Percentiles rank a stretch among this genome's conserved stretches.
These are phyloP conservation scores for Chionographis japonica DNA, from an alignment of 106 monocot species.

Conservation along the genomic window DNA sequence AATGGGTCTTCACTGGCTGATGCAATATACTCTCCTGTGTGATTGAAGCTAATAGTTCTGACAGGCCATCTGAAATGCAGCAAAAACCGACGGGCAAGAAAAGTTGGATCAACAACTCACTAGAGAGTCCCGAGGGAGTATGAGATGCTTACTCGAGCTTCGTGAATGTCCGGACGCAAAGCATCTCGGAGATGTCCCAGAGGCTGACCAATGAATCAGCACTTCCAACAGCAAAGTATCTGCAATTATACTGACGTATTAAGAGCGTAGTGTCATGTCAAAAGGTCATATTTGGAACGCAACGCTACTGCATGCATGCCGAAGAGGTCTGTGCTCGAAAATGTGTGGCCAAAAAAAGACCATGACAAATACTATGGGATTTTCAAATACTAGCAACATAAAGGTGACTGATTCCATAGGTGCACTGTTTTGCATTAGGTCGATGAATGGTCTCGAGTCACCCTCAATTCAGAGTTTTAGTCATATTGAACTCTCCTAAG, in stretches of 20 bases:
- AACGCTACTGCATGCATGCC: too few species aligned
- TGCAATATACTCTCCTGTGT: conserved; percentile 93
- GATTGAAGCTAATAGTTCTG: conserved; percentile 87
- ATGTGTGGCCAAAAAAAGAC: too few species aligned
- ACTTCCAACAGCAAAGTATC: conserved; percentile 99
- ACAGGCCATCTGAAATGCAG: conserved; percentile 80
- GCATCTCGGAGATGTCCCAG: conserved; percentile 86
- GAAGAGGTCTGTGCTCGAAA: too few species aligned
- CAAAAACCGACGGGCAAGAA: background rate
- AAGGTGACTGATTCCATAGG: too few species aligned
- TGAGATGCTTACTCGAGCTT: conserved; percentile 75
- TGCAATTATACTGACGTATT: conserved; percentile 19
- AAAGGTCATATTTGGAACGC: too few species aligned
- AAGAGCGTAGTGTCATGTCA: too few species aligned
- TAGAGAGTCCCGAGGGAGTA: background rate
- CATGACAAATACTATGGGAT: too few species aligned
- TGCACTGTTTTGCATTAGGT: too few species aligned
- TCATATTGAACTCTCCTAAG: too few species aligned
- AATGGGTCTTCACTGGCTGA: conserved; percentile 94
- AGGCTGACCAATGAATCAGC: conserved; percentile 96
- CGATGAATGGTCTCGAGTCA: too few species aligned
- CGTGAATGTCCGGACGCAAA: conserved; percentile 90
- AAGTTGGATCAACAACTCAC: conserved; percentile 1
- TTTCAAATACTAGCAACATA: too few species aligned
- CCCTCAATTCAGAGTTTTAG: too few species aligned